Evolutionary conservation across 1,284 basidiomycete species (phyloP).

Genomic region (Farysia itapuensis): DNA sequence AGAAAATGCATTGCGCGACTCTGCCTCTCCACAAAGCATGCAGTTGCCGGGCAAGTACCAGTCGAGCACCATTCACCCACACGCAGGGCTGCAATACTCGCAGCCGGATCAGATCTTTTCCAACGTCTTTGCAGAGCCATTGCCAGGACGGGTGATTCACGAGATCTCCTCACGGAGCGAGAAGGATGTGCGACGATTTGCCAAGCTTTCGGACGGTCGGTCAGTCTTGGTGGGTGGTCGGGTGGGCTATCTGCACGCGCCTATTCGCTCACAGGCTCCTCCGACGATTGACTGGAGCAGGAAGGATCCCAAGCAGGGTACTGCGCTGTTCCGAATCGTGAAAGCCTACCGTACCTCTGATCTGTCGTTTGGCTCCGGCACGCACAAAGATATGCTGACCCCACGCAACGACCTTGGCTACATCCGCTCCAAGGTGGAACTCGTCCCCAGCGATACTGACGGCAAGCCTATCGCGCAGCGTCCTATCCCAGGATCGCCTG

Average conservation of each 20-base stretch:
- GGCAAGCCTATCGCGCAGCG: slow-evolving; percentile 2
- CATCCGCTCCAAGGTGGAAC: slow-evolving; percentile 21
- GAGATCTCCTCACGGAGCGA: slow-evolving; percentile 15
- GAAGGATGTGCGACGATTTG: slow-evolving; percentile 5
- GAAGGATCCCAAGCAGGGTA: slow-evolving; percentile 22
- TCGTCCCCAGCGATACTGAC: slow-evolving; percentile 12
- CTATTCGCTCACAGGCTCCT: slow-evolving; percentile 18
- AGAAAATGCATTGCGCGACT: slow-evolving; percentile 4
- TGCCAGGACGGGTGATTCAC: slow-evolving; percentile 45
- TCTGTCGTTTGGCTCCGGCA: slow-evolving; percentile 8
- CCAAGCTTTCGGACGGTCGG: slow-evolving; percentile 20
- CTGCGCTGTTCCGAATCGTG: slow-evolving; percentile 31
- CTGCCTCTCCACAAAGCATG: slow-evolving; percentile 1
- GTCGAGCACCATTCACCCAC: slow-evolving; percentile 38
- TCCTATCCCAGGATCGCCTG: slow-evolving; percentile 7
- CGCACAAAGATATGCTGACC: slow-evolving; percentile 32
- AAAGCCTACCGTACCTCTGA: slow-evolving; percentile 22
- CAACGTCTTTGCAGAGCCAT: slow-evolving; percentile 32
- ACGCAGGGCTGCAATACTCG: slow-evolving; percentile 51
- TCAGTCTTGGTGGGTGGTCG: slow-evolving; percentile 29
- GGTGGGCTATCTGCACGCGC: slow-evolving; percentile 24
- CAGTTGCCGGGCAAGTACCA: slow-evolving; percentile 22
- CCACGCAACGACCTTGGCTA: slow-evolving; percentile 31
- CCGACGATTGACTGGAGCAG: slow-evolving; percentile 32
- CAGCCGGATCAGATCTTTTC: slow-evolving; percentile 53